phyloP scores from a whole-genome alignment of 2,329 filamentous ascomycete species.

The Fusarium acutatum region DNA sequence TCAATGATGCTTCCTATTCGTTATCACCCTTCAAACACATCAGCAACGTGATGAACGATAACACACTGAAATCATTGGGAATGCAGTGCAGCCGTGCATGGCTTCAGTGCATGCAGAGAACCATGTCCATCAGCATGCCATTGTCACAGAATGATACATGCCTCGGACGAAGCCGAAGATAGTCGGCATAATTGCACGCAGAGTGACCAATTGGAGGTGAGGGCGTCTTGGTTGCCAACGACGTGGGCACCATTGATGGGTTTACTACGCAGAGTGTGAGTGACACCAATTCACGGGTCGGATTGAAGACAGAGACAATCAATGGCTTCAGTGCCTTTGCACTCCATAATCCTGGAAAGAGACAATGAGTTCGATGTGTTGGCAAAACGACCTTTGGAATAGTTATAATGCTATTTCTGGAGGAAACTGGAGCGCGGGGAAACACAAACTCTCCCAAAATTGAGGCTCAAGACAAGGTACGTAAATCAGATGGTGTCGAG shows the following conservation, averaged over 20 bases:
- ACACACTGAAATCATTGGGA: conserved; percentile 12
- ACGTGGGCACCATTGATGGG: not conserved
- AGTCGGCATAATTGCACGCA: not conserved
- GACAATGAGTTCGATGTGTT: not conserved
- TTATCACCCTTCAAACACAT: conserved; percentile 2
- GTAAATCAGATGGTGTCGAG: not conserved
- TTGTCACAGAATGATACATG: conserved; percentile 2
- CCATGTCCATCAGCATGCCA: not conserved
- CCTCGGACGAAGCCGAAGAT: conserved; percentile 23
- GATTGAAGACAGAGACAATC: not conserved
- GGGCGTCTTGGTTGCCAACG: conserved; percentile 3
- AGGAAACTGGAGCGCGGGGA: conserved; percentile 7
- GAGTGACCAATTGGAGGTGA: conserved; percentile 7
- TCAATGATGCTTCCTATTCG: not conserved
- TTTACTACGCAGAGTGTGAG: not conserved
- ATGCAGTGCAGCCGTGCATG: conserved; percentile 26
- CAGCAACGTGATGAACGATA: conserved; percentile 14
- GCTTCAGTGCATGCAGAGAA: conserved; percentile 9
- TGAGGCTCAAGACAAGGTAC: conserved; percentile 25
- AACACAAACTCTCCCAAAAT: conserved; percentile 21
- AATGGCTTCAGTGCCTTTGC: not conserved
- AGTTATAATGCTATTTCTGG: not conserved
- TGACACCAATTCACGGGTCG: not conserved
- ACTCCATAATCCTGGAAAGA: not conserved
- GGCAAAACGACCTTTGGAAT: not conserved